phyloP scores from a whole-genome alignment of 805 yeast species.

The Myxozyma monticola region DNA sequence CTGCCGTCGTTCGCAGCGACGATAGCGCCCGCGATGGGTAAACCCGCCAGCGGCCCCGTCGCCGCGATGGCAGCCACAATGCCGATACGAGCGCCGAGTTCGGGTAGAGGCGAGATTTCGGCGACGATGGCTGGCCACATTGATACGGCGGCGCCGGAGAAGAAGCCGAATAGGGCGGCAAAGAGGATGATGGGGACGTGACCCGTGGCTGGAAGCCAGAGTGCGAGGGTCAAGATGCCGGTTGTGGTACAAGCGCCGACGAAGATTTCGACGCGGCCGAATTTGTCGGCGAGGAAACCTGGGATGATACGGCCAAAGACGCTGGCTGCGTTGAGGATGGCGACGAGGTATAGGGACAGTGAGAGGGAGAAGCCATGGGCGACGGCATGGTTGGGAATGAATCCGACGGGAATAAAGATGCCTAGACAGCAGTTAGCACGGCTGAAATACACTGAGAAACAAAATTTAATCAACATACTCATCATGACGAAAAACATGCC shows the following conservation, averaged over 20 bases:
- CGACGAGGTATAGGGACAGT: slow-evolving; percentile 36
- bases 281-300: slow-evolving; percentile 47
- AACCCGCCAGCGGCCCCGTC: slow-evolving; percentile 42
- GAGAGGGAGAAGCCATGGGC: slow-evolving; percentile 25
- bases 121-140: slow-evolving; percentile 39
- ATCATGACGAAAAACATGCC: slow-evolving; percentile 34
- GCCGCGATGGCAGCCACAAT: slow-evolving; percentile 57
- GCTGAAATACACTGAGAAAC: slow-evolving; percentile 33
- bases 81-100: slow-evolving; percentile 53
- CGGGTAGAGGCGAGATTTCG: slow-evolving; percentile 29
- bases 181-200: slow-evolving; percentile 36
- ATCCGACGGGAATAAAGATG: slow-evolving; percentile 39
- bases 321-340: slow-evolving; percentile 16
- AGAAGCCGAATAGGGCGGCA: slow-evolving; percentile 38
- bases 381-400: slow-evolving; percentile 36
- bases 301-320: slow-evolving; percentile 48
- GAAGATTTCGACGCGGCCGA: slow-evolving; percentile 57
- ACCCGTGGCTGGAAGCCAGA: slow-evolving; percentile 64
- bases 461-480: no score
- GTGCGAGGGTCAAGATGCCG: slow-evolving; percentile 48
- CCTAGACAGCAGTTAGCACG: slow-evolving; percentile 34
- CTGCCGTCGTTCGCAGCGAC: slow-evolving; percentile 17
- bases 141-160: slow-evolving; percentile 38
- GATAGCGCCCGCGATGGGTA: slow-evolving; percentile 38
- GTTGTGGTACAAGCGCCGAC: slow-evolving; percentile 42